Evolutionary conservation across 2,329 filamentous ascomycete species (phyloP), one percentile per base, ranked within the genome.

Genomic region (Bisporella sp.): DNA sequence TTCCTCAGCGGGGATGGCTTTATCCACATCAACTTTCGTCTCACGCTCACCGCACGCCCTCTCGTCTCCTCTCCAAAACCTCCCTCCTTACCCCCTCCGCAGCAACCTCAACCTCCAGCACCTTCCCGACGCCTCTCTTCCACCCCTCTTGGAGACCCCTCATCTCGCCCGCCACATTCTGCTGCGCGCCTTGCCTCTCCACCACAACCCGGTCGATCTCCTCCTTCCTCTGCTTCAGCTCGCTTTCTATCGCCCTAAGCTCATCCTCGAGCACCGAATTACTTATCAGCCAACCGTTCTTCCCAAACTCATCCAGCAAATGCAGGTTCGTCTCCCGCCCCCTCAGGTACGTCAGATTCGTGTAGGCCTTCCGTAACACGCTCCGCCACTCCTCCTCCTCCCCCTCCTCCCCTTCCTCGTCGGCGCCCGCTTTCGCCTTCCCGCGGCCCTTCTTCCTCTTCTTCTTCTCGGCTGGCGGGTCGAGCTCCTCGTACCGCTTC

Each of bases 241-340:
- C 89, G 42, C 74, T 74, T 74, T 97, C 92, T 30, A 95, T 63
- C 9, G 68, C 68, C 46, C 77, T 76, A 47, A 95, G 69, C 41
- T 89, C 78, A 41, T 81, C 79, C 69, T 96, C 92, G 21, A 90
- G 68, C 58, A 87, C 82, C 60, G 84, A 81, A 68, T 99, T 99
- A 5, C 81, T 81, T 6, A 95, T 78, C 49, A 99, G 75, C 92
- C 93, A 97, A 7, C 89, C 85, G 67, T 96, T 96, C 70, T 89
- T 89, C 58, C 92, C 93, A 41, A 58, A 65, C 13, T 54, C 51
- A 31, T 61, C 55, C 3, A 66, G 55, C 7, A 63, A 45, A 4
- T 51, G 53, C 4, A 66, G 54, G 32, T 64, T 62, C 2, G 55
- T 54, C 7, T 52, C 42, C 1, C 64, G 54, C 3, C 45, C 71